These are phyloP conservation scores for Phellinidium pouzarii DNA, from an alignment of 1,284 basidiomycete species.

Conservation along the genomic window DNA sequence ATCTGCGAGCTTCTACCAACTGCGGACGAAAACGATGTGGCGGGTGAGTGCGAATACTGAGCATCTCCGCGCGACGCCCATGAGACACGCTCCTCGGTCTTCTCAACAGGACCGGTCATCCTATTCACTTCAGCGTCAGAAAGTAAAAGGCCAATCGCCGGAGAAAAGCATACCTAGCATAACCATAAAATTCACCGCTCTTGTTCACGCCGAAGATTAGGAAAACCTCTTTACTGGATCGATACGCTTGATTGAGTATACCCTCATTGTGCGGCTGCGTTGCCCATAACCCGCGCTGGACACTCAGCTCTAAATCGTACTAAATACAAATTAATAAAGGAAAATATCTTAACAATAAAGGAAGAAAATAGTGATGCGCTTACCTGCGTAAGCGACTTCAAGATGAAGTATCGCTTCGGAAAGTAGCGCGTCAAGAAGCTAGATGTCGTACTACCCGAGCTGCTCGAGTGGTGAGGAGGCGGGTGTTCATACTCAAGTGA, in stretches of 20 bases:
- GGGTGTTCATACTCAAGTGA: slow-evolving; percentile 11
- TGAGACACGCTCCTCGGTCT: slow-evolving; percentile 43
- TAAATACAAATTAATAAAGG: slow-evolving; percentile 26
- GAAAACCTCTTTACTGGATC: slow-evolving; percentile 80
- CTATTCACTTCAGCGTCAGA: slow-evolving; percentile 30
- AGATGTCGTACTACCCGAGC: slow-evolving; percentile 67
- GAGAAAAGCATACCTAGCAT: slow-evolving; percentile 54
- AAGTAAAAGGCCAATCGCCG: neutral
- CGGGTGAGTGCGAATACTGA: slow-evolving; percentile 25
- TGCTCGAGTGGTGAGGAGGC: slow-evolving; percentile 43
- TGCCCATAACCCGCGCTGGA: slow-evolving; percentile 81
- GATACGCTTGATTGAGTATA: slow-evolving; percentile 83
- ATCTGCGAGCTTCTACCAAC: slow-evolving; percentile 20
- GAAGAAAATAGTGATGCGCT: slow-evolving; percentile 21
- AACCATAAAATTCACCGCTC: slow-evolving; percentile 86
- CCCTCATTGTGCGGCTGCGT: slow-evolving; percentile 93
- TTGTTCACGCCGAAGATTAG: slow-evolving; percentile 92
- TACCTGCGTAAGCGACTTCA: slow-evolving; percentile 83
- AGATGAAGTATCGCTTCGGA: slow-evolving; percentile 85
- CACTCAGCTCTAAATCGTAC: slow-evolving; percentile 80
- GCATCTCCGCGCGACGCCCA: slow-evolving; percentile 50
- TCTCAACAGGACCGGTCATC: slow-evolving; percentile 56
- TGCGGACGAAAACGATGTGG: slow-evolving; percentile 25
- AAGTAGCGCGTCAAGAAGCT: slow-evolving; percentile 71
- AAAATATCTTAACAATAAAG: slow-evolving; percentile 1